These are phyloP conservation scores for Prinsepia uniflora DNA, from an alignment of 306 rosid species.

Conservation along the genomic window DNA sequence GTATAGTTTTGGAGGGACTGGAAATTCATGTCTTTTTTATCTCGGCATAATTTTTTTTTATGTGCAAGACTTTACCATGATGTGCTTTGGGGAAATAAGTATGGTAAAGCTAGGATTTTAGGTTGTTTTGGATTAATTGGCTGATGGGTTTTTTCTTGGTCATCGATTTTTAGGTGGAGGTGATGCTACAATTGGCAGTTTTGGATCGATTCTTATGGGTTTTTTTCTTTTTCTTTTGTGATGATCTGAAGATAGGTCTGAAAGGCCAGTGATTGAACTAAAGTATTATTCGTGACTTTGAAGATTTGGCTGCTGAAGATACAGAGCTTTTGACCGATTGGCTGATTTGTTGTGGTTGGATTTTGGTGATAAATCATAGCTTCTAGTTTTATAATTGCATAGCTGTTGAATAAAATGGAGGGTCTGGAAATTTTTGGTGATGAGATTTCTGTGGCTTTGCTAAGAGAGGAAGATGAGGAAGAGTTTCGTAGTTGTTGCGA, in stretches of 20 bases:
- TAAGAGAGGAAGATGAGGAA: constrained; percentile 83
- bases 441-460: constrained; percentile 25
- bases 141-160: constrained; percentile 23
- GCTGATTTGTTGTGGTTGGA: constrained; percentile 25
- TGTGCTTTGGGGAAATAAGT: constrained; percentile 4
- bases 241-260: constrained; percentile 17
- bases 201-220: constrained; percentile 34
- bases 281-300: constrained; percentile 17
- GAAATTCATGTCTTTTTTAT: not conserved
- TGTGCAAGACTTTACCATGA: constrained; percentile 14
- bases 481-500: constrained; percentile 91
- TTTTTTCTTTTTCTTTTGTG: constrained; percentile 12
- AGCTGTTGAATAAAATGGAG: constrained; percentile 45
- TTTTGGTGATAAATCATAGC: constrained; percentile 20
- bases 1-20: constrained; percentile 18
- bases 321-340: constrained; percentile 31
- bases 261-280: constrained; percentile 14
- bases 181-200: constrained; percentile 36
- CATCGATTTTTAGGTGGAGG: constrained; percentile 26
- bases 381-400: constrained; percentile 18
- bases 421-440: constrained; percentile 39
- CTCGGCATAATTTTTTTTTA: constrained; percentile 22
- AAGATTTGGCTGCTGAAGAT: constrained; percentile 6
- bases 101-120: constrained; percentile 11
- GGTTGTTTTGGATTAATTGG: constrained; percentile 8